Conservation (phyloP, 352 stramenopile genomes). For the Globisporangium paddicum region DNA sequence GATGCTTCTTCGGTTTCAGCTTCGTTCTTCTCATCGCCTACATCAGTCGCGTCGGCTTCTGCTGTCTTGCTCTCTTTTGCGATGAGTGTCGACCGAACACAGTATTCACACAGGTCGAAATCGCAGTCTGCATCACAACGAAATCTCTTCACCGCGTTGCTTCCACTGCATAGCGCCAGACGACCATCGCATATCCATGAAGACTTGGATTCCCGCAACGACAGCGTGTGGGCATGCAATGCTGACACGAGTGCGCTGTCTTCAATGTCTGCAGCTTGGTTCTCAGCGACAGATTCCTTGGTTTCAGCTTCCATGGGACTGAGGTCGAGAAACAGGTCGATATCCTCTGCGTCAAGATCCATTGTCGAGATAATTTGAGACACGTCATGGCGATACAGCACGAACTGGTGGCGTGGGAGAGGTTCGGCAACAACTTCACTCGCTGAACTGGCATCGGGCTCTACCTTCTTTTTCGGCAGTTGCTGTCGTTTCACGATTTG, state of each 20-base stretch:
- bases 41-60: conserved; percentile 1
- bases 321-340: conserved; percentile 53
- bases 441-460: conserved; percentile 11
- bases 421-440: conserved; percentile 12
- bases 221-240: conserved; percentile 51
- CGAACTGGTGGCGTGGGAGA: conserved; percentile 50
- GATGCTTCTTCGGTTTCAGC: conserved; percentile 2
- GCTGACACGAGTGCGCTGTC: conserved; percentile 28
- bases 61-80: conserved; percentile 13
- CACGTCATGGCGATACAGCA: conserved; percentile 58
- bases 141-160: conserved; percentile 51
- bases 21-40: conserved; percentile 2
- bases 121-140: conserved; percentile 64
- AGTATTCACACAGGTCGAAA: conserved; percentile 72
- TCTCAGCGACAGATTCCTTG: neutral
- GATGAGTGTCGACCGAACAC: conserved; percentile 37
- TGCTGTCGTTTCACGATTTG: conserved; percentile 41
- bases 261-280: conserved; percentile 11
- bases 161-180: conserved; percentile 43
- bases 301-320: conserved; percentile 13
- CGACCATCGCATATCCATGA: conserved; percentile 76
- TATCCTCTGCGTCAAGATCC: conserved; percentile 44
- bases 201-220: conserved; percentile 40
- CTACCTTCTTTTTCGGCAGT: conserved; percentile 29
- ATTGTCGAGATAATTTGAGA: conserved; percentile 38